Base-by-base conservation (phyloP, 345 rosid species). In the Laguncularia racemosa region DNA sequence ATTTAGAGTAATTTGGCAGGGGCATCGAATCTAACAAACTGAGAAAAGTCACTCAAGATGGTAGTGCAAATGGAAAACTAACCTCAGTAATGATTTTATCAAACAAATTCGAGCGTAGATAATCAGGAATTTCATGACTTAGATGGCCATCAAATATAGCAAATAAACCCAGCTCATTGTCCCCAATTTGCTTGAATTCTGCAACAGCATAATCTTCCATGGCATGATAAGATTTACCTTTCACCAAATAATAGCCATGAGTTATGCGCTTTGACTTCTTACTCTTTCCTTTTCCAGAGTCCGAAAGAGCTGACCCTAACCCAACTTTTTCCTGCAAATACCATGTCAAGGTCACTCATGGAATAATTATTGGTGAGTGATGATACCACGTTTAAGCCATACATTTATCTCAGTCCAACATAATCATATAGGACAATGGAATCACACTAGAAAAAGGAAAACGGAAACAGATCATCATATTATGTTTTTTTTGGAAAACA, bases 91-190 rank as follows among this genome's bases (percentile, higher is more conserved):
- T 68, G 68, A 92, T 92, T 57, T 77, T 89, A 20, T 84, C 86
- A 48, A 92, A 89, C 75, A 92, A 79, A 80, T 92, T 83, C 0
- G 82, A 43, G 40, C 72, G 73, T 62, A 92, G 67, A 66, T 84
- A 89, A 71, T 84, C 88, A 11, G 96, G 98, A 53, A 89, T 75
- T 43, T 71, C 73, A 46, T 83, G 84, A 81, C 98, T 86, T 23
- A 89, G 68, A 65, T 92, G 96, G 40, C 95, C 98, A 46, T 89
- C 98, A 52, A 79, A 92, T 74, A 89, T 92, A 1, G 96, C 98
- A 54, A 92, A 92, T 18, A 92, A 73, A 14, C 98, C 98, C 46
- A 92, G 95, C 71, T 92, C 98, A 40, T 78, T 74, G 44, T 77
- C 86, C 38, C 59, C 84, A 18, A 89, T 81, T 76, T 80, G 81